Evolutionary conservation across 352 stramenopile genomes (phyloP).

Genomic region (Pythium chondricola): DNA sequence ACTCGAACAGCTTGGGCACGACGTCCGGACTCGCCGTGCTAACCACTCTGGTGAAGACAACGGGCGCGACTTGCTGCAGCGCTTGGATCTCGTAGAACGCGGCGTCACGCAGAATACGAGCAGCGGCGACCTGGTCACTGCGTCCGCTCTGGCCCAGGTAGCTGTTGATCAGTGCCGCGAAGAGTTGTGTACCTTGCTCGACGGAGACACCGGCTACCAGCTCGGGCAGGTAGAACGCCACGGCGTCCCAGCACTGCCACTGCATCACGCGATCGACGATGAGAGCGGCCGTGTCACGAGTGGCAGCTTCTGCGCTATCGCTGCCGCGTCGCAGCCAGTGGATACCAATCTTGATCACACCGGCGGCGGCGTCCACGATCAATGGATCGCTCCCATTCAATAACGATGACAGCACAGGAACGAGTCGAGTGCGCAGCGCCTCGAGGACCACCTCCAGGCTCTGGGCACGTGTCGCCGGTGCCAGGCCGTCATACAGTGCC

Average conservation of each 20-base stretch:
- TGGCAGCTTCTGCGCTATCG: slow-evolving; percentile 13
- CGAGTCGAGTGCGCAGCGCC: slow-evolving; percentile 27
- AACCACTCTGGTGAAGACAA: slow-evolving; percentile 22
- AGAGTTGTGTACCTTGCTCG: slow-evolving; percentile 7
- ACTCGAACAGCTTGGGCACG: slow-evolving; percentile 5
- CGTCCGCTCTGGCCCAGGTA: slow-evolving; percentile 4
- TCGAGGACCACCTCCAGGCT: slow-evolving; percentile 42
- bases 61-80: slow-evolving; percentile 33
- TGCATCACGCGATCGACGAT: slow-evolving; percentile 55
- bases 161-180: slow-evolving; percentile 10
- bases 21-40: neutral
- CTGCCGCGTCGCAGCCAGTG: slow-evolving; percentile 40
- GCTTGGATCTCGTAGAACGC: slow-evolving; percentile 75
- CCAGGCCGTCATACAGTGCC: slow-evolving; percentile 58
- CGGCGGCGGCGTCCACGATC: slow-evolving; percentile 20
- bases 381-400: slow-evolving; percentile 18
- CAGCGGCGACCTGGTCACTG: slow-evolving; percentile 1
- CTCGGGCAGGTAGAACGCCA: slow-evolving; percentile 68
- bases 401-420: slow-evolving; percentile 31
- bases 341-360: slow-evolving; percentile 75
- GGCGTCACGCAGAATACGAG: slow-evolving; percentile 56
- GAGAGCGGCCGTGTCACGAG: slow-evolving; percentile 22
- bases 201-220: slow-evolving; percentile 32
- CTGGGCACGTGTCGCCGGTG: slow-evolving; percentile 24
- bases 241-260: slow-evolving; percentile 60